These are phyloP conservation scores for Colletotrichum siamense DNA, from an alignment of 2,329 filamentous ascomycete genomes.

Conservation along the genomic window DNA sequence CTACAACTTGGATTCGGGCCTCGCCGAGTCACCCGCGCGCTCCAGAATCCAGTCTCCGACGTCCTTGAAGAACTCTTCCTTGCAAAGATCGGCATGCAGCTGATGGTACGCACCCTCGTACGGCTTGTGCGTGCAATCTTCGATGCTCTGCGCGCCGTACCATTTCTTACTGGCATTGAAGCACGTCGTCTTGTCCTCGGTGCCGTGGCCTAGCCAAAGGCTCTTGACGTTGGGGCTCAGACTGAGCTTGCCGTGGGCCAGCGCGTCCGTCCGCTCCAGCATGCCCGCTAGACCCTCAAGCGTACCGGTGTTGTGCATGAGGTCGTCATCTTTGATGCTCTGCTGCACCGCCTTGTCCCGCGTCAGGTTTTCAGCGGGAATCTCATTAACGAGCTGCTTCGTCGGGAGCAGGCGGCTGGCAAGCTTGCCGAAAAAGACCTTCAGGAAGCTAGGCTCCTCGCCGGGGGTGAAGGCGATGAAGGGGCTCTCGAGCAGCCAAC, in stretches of 20 bases:
- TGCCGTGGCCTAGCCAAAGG: conserved; percentile 79
- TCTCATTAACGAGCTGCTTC: conserved; percentile 68
- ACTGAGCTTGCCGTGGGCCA: conserved; percentile 61
- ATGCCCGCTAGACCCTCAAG: conserved; percentile 80
- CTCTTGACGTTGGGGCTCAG: conserved; percentile 62
- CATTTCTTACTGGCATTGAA: conserved; percentile 70
- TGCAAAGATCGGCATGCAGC: conserved; percentile 65
- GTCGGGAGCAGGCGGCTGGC: conserved; percentile 72
- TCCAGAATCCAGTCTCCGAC: conserved; percentile 71
- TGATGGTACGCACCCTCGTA: conserved; percentile 85
- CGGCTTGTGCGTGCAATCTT: conserved; percentile 73
- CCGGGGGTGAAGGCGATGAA: conserved; percentile 76
- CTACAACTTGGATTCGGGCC: conserved; percentile 42
- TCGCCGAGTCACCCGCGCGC: conserved; percentile 24
- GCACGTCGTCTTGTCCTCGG: conserved; percentile 72
- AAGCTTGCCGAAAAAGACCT: conserved; percentile 70
- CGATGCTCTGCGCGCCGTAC: conserved; percentile 61
- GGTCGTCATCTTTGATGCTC: conserved; percentile 66
- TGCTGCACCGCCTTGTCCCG: conserved; percentile 70
- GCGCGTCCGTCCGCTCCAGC: conserved; percentile 72
- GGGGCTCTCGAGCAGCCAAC: conserved; percentile 79
- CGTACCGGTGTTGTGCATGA: conserved; percentile 85
- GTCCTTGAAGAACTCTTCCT: conserved; percentile 62
- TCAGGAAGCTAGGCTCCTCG: conserved; percentile 67
- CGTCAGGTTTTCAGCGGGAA: conserved; percentile 69